Evolutionary conservation across 2,329 filamentous ascomycete genomes (phyloP).

Genomic region (Golovinomyces cichoracearum): DNA sequence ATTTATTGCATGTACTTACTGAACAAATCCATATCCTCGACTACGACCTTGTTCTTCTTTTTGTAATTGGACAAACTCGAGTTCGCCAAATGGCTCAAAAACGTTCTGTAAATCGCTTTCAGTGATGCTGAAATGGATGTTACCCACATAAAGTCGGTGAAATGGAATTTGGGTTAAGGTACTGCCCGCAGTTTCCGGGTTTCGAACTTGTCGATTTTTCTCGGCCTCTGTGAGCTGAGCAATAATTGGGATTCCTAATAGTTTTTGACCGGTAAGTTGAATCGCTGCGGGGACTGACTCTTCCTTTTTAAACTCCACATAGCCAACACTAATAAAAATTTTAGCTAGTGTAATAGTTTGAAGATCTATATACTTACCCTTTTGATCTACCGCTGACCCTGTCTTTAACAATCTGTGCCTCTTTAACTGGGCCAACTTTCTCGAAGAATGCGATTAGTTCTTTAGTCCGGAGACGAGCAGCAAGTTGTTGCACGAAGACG

Average conservation of each 20-base stretch:
- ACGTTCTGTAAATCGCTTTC: slow-evolving; percentile 88
- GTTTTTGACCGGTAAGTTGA: slow-evolving; percentile 93
- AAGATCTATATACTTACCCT: slow-evolving; percentile 36
- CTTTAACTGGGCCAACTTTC: slow-evolving; percentile 78
- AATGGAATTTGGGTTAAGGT: slow-evolving; percentile 72
- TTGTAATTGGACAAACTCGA: slow-evolving; percentile 92
- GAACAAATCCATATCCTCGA: slow-evolving; percentile 92
- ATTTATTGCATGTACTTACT: slow-evolving; percentile 35
- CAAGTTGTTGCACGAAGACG: slow-evolving; percentile 94
- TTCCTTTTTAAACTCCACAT: slow-evolving; percentile 96
- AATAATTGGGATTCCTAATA: slow-evolving; percentile 95
- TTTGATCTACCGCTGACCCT: slow-evolving; percentile 90
- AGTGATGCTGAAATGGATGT: slow-evolving; percentile 98
- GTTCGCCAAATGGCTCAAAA: slow-evolving; percentile 90
- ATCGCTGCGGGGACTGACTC: slow-evolving; percentile 80
- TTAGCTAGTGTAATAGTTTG: slow-evolving; percentile 16
- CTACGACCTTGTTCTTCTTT: slow-evolving; percentile 81
- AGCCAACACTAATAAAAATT: slow-evolving; percentile 48
- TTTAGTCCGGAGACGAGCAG: slow-evolving; percentile 70
- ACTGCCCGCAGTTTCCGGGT: slow-evolving; percentile 38
- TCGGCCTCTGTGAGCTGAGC: slow-evolving; percentile 96
- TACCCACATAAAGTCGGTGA: slow-evolving; percentile 94
- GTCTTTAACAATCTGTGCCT: slow-evolving; percentile 96
- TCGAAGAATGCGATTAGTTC: slow-evolving; percentile 91
- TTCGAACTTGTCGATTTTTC: slow-evolving; percentile 92